phyloP scores from a whole-genome alignment of 2,329 filamentous ascomycete genomes.

The Pseudogymnoascus sp. region DNA sequence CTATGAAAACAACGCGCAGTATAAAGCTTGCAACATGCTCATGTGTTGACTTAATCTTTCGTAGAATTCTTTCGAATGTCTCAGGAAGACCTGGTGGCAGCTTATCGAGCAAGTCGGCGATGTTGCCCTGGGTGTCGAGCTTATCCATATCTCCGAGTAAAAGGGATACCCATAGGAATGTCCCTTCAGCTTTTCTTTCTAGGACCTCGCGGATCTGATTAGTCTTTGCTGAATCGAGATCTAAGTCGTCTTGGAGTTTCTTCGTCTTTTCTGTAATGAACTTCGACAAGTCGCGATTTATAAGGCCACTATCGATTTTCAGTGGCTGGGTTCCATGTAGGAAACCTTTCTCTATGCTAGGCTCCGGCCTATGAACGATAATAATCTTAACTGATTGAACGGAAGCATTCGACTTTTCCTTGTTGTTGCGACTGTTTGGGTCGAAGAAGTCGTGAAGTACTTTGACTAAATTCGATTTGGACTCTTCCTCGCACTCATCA shows the following conservation, averaged over 20 bases:
- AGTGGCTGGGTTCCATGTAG: neutral
- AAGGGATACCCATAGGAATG: slow-evolving; percentile 34
- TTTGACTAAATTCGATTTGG: neutral
- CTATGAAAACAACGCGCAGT: neutral
- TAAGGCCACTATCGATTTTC: neutral
- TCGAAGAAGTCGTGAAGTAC: neutral
- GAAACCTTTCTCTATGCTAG: neutral
- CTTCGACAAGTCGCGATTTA: neutral
- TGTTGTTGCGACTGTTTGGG: neutral
- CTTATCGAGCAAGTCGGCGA: neutral
- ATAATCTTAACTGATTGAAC: neutral
- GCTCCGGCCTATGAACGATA: neutral
- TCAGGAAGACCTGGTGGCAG: neutral
- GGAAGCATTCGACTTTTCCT: neutral
- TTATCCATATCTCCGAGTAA: slow-evolving; percentile 26
- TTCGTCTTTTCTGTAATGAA: neutral
- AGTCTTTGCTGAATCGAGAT: neutral
- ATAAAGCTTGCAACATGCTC: neutral
- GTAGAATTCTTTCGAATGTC: neutral
- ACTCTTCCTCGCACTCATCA: slow-evolving; percentile 6
- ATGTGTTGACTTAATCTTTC: neutral
- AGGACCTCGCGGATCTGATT: neutral
- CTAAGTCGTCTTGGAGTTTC: neutral
- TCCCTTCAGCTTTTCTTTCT: slow-evolving; percentile 23
- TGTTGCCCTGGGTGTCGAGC: neutral